phyloP scores from a whole-genome alignment of 176 grass and related monocot species.

The Rhipidocladum racemiflorum region DNA sequence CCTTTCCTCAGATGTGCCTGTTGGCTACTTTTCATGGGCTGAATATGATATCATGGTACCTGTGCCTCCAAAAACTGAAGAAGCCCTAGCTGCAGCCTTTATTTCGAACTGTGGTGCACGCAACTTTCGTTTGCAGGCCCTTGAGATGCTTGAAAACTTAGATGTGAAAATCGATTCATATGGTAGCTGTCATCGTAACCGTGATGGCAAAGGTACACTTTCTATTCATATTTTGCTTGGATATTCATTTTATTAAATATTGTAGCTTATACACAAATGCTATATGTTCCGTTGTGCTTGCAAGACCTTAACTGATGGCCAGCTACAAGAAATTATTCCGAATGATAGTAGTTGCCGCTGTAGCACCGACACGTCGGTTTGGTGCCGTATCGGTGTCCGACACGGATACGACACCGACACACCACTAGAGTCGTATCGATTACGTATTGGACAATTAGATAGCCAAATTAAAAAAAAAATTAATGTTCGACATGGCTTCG shows the following conservation, averaged over 20 bases:
- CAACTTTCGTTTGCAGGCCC: constrained; percentile 93
- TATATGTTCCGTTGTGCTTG: not conserved
- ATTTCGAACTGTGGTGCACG: constrained; percentile 96
- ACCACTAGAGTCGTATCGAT: too few species aligned
- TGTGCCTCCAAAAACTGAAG: constrained; percentile 68
- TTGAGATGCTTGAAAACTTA: constrained; percentile 78
- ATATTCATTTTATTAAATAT: not conserved
- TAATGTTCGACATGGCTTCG: too few species aligned
- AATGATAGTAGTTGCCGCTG: not conserved
- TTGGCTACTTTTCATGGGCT: constrained; percentile 97
- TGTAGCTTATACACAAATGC: constrained; percentile 6
- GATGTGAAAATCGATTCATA: constrained; percentile 98
- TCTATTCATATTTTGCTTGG: not conserved
- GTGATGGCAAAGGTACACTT: constrained; percentile 75
- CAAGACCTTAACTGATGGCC: not conserved
- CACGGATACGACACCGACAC: too few species aligned
- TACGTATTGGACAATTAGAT: too few species aligned
- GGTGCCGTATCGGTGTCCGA: too few species aligned
- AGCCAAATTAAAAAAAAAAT: too few species aligned
- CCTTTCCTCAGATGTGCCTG: constrained; percentile 90
- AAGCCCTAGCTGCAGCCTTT: constrained; percentile 84
- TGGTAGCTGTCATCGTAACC: constrained; percentile 92
- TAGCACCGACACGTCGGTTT: too few species aligned
- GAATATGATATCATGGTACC: constrained; percentile 98
- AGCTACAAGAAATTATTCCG: not conserved